These are phyloP conservation scores for Ceratobasidium sp. DNA, from an alignment of 1,284 basidiomycete species.

Conservation along the genomic window DNA sequence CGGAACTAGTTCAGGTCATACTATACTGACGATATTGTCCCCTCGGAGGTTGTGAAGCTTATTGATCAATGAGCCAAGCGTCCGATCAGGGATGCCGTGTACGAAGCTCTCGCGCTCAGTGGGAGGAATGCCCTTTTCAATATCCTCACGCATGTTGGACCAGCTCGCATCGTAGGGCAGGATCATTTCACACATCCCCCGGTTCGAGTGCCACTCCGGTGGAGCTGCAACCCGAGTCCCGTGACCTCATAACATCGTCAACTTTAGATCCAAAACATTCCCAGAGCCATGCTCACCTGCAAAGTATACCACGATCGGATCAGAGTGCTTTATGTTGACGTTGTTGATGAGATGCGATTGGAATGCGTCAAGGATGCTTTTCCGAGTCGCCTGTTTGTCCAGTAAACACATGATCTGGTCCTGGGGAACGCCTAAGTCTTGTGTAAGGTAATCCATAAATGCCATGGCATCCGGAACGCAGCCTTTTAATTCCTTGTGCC, in stretches of 20 bases:
- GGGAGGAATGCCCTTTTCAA: neutral
- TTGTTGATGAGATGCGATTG: constrained; percentile 10
- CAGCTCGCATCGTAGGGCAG: constrained; percentile 7
- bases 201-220: constrained; percentile 6
- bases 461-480: constrained; percentile 7
- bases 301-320: constrained; percentile 31
- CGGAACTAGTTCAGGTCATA: neutral
- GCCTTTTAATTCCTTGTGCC: neutral
- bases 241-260: constrained; percentile 1
- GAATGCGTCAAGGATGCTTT: constrained; percentile 23
- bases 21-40: constrained; percentile 21
- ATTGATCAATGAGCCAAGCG: constrained; percentile 19
- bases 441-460: neutral
- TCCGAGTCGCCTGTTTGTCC: constrained; percentile 25
- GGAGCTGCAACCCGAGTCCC: constrained; percentile 9
- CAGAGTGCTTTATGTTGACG: neutral
- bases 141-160: neutral
- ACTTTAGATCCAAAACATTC: neutral
- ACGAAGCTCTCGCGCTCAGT: neutral
- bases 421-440: constrained; percentile 4
- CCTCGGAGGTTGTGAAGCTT: neutral
- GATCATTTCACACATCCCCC: neutral
- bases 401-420: neutral
- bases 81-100: constrained; percentile 23
- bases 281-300: neutral